Conservation (phyloP, 2,329 filamentous ascomycete species). For the Ophiostoma angusticollis region DNA sequence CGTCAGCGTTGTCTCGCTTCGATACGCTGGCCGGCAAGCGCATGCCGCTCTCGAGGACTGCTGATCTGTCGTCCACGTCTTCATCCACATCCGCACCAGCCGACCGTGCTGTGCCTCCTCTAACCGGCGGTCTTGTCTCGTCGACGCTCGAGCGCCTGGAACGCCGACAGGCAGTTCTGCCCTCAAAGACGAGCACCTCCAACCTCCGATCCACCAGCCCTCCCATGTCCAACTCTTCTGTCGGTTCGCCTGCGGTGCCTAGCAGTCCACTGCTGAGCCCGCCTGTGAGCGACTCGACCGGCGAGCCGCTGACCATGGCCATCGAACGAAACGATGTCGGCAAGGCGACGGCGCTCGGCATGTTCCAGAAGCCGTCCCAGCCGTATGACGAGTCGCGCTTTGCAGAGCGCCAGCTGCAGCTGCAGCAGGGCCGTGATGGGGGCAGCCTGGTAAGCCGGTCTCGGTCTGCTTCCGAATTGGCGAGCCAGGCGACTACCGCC, state of each 20-base stretch:
- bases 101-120: slow-evolving; percentile 28
- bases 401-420: slow-evolving; percentile 65
- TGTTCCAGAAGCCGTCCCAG: slow-evolving; percentile 56
- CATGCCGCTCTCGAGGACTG: slow-evolving; percentile 35
- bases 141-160: slow-evolving; percentile 9
- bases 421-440: slow-evolving; percentile 67
- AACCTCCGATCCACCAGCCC: slow-evolving; percentile 51
- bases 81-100: slow-evolving; percentile 35
- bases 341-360: slow-evolving; percentile 60
- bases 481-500: too few relatives aligned
- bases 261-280: slow-evolving; percentile 48
- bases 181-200: slow-evolving; percentile 53
- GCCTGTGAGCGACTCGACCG: slow-evolving; percentile 58
- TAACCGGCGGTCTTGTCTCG: neutral
- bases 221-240: slow-evolving; percentile 26
- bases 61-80: slow-evolving; percentile 31
- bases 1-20: slow-evolving; percentile 61
- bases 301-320: slow-evolving; percentile 44
- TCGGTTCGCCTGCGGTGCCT: slow-evolving; percentile 22
- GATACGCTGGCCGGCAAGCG: slow-evolving; percentile 63
- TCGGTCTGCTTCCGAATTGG: too few relatives aligned
- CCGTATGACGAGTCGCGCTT: slow-evolving; percentile 80
- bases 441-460: too few relatives aligned
- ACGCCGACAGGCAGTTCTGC: slow-evolving; percentile 28
- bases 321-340: slow-evolving; percentile 65